Evolutionary conservation across 495 filamentous ascomycete species (phyloP), one percentile per base, ranked within the genome.

Genomic region (Articulospora tetracladia): DNA sequence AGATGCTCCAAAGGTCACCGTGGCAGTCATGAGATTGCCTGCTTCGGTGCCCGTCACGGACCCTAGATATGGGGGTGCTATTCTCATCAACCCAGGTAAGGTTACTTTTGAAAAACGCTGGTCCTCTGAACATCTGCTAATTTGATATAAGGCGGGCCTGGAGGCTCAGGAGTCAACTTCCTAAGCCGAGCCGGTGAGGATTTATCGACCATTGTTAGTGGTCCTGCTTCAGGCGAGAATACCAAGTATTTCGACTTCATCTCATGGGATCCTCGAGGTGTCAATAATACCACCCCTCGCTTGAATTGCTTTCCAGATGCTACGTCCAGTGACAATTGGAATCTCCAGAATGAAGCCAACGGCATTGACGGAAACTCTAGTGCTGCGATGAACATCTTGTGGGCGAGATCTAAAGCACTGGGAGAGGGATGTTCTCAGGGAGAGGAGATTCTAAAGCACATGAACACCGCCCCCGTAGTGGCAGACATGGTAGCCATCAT

Each of bases 261-360:
- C 25, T 74, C 77, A 17, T 83, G 76, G 68, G 81, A 85, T 61
- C 81, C 81, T 10, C 73, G 82, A 1, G 81, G 80, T 4, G 73
- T 84, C 28, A 81, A 81, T 53, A 70, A 72, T 4, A 78, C 80
- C 0, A 74, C 69, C 1, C 82, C 82, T 0, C 59, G 71, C 13
- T 60, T 78, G 23, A 63, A 70, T 7, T 85, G 81, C 66, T 81
- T 79, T 49, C 73, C 74, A 7, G 63, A 59, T 22, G 24, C 48
- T 1, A 44, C 30, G 17, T 24, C 41, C 1, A 30, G 58, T 10
- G 39, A 50, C 32, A 30, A 25, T 13, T 55, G 24, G 41, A 27
- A 46, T 22, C 19, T 34, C 26, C 23, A 46, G 22, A 26, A 19
- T 19, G 39, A 57, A 48, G 39, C 39, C 3, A 44, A 44, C n/a